phyloP scores from a whole-genome alignment of 371 early-diverging fungal genomes.

The Hamiltosporidium magnivora region DNA sequence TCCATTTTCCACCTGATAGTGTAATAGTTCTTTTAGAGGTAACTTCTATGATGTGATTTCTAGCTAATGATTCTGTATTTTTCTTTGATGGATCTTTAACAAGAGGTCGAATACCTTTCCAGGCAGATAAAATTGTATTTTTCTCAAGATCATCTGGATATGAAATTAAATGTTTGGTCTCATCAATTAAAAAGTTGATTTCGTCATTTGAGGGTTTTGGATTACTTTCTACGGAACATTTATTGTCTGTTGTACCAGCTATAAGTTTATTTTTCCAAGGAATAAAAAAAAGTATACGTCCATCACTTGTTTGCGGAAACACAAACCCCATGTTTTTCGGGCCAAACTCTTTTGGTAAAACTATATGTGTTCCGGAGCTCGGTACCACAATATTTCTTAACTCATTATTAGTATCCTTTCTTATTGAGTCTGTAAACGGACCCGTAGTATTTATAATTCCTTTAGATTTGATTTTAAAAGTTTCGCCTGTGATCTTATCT shows the following conservation, averaged over 20 bases:
- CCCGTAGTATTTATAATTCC: slow-evolving; percentile 85
- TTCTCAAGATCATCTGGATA: slow-evolving; percentile 75
- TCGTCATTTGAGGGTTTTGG: slow-evolving; percentile 79
- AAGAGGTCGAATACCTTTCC: slow-evolving; percentile 93
- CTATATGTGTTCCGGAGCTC: slow-evolving; percentile 83
- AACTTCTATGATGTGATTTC: slow-evolving; percentile 83
- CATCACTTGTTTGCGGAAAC: slow-evolving; percentile 87
- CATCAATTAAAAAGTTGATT: slow-evolving; percentile 79
- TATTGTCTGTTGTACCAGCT: slow-evolving; percentile 93
- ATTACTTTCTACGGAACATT: slow-evolving; percentile 64
- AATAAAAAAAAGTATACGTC: slow-evolving; percentile 89
- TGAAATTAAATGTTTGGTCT: slow-evolving; percentile 73
- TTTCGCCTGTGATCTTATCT: slow-evolving; percentile 74
- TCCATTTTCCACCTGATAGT: slow-evolving; percentile 98
- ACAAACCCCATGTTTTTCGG: slow-evolving; percentile 86
- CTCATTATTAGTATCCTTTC: slow-evolving; percentile 72
- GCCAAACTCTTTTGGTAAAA: slow-evolving; percentile 75
- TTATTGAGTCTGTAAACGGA: slow-evolving; percentile 63
- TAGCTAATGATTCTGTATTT: slow-evolving; percentile 71
- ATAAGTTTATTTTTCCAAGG: slow-evolving; percentile 91
- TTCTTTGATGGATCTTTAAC: slow-evolving; percentile 82
- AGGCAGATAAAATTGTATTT: slow-evolving; percentile 81
- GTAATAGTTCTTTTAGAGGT: slow-evolving; percentile 71
- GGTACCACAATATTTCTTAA: slow-evolving; percentile 70
- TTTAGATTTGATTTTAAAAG: slow-evolving; percentile 71